Base-by-base conservation (phyloP, 139 green algal genomes). In the Spirogloea muscicola region DNA sequence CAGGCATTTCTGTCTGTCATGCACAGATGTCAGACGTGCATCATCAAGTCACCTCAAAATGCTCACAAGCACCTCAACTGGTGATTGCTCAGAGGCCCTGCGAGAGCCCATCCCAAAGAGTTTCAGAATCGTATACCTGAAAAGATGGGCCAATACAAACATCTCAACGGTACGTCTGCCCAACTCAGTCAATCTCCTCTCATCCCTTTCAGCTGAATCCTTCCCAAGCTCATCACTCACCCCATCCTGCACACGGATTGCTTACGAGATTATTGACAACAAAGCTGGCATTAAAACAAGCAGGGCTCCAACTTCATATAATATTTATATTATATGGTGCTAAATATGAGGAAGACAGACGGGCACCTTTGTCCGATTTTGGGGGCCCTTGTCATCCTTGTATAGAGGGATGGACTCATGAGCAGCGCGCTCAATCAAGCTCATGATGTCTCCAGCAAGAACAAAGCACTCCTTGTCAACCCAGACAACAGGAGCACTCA, bases 151-250 rank as follows among this genome's bases (percentile, higher is more conserved):
- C 16, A 95, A 84, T 0, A 91, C 91, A 80, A 87, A 95, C 86
- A 97, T 94, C 85, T 98, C 93, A 61, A 98, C 85, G 0, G 88
- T 92, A n/a, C 81, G 81, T 6, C 88, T 84, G 0, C 93, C 94
- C 55, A 98, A 87, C 82, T 97, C 91, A 0, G 88, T 89, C 57
- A 98, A 83, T 16, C 92, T 85, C 76, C 83, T 81, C 88, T 98
- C 94, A 46, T 98, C 94, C 10, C 91, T 84, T 79, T 96, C 89
- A 27, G 93, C 85, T 0, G 57, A 82, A 72, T 95, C 92, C 25
- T 69, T 40, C 16, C 43, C 72, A 31, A 37, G 18, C 5, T 80
- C 72, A 3, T 80, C 72, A 13, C 55, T 40, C 29, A 21, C 62
- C 62, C 31, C 40, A 10, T 72, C 62, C 62, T 72, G 37, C 40